Conservation (phyloP, 2,329 filamentous ascomycete species). For the Xylaria multiplex region DNA sequence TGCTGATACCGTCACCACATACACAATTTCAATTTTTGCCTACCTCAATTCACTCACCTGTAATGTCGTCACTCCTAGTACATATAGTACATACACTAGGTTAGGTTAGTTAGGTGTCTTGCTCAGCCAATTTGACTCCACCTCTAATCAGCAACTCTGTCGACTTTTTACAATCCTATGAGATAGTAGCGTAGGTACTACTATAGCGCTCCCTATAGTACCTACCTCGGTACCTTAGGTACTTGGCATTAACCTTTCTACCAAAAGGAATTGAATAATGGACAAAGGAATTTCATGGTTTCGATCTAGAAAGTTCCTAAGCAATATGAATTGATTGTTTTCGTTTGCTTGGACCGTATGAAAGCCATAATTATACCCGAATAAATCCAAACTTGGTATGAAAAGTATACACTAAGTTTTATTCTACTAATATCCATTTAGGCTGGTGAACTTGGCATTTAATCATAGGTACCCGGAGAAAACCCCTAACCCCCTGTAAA, state of each 20-base stretch:
- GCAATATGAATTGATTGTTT: too few species aligned
- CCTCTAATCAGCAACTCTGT: neutral
- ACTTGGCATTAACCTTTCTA: neutral
- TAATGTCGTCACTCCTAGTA: slow-evolving; percentile 7
- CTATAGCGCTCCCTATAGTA: neutral
- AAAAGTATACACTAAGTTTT: neutral
- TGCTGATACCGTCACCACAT: neutral
- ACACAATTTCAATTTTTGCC: neutral
- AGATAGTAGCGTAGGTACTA: too few species aligned
- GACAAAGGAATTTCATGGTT: too few species aligned
- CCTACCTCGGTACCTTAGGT: neutral
- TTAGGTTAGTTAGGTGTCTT: neutral
- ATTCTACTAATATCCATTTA: slow-evolving; percentile 4
- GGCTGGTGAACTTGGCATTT: slow-evolving; percentile 5
- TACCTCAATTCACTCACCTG: neutral
- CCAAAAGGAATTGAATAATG: neutral
- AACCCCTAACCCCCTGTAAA: slow-evolving; percentile 1
- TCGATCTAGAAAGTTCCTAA: too few species aligned
- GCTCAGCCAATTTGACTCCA: neutral
- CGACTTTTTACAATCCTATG: too few species aligned
- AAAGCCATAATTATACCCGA: too few species aligned
- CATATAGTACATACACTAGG: too few species aligned
- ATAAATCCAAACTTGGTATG: too few species aligned
- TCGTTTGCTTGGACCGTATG: too few species aligned
- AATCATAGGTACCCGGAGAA: neutral